Conservation (phyloP, 2,329 filamentous ascomycete genomes). For the Fonsecaea pedrosoi region DNA sequence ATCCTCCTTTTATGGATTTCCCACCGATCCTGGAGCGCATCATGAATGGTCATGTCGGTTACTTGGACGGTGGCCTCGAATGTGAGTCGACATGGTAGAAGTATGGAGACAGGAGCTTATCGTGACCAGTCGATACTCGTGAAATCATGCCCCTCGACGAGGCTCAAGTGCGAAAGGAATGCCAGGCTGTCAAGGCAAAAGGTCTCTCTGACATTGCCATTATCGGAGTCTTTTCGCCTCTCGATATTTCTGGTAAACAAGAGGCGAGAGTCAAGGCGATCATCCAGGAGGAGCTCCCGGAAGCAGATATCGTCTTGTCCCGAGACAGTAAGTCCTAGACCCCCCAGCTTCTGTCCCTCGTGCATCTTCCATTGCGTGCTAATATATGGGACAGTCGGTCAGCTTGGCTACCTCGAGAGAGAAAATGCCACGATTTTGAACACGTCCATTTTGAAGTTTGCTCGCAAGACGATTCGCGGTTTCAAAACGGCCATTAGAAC, state of each 20-base stretch:
- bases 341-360: neutral
- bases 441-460: conserved; percentile 65
- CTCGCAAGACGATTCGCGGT: conserved; percentile 61
- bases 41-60: conserved; percentile 52
- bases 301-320: conserved; percentile 52
- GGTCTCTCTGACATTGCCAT: conserved; percentile 52
- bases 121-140: conserved; percentile 53
- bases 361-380: neutral
- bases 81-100: conserved; percentile 28
- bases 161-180: conserved; percentile 48
- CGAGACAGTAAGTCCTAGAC: conserved; percentile 40
- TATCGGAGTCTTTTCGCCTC: conserved; percentile 56
- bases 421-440: conserved; percentile 72
- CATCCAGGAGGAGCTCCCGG: conserved; percentile 47
- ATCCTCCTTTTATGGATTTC: conserved; percentile 57
- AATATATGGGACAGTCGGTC: conserved; percentile 44
- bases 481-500: conserved; percentile 61
- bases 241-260: conserved; percentile 52
- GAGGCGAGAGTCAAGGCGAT: conserved; percentile 51
- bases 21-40: conserved; percentile 49
- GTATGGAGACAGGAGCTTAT: neutral
- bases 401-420: conserved; percentile 59
- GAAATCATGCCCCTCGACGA: conserved; percentile 51
- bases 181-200: conserved; percentile 45
- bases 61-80: conserved; percentile 55